phyloP scores from a whole-genome alignment of 202 grass and related monocot species.

The Panicum hallii region DNA sequence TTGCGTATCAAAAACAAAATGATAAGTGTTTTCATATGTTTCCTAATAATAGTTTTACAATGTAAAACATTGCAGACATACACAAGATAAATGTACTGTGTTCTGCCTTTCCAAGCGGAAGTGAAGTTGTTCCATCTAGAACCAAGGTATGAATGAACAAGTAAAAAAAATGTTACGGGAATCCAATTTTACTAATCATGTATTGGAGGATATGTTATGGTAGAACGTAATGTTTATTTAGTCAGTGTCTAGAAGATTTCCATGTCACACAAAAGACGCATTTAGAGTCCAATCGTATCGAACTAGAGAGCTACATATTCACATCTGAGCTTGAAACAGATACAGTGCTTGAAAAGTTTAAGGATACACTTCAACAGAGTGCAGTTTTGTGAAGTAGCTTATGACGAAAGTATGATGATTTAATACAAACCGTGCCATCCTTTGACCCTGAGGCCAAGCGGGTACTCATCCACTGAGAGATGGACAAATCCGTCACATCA shows the following conservation, averaged over 20 bases:
- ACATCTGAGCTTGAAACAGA: constrained; percentile 12
- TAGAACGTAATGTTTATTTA: not conserved
- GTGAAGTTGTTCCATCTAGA: constrained; percentile 1
- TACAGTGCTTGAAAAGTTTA: constrained; percentile 2
- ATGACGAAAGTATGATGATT: constrained; percentile 19
- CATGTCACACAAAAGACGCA: not conserved
- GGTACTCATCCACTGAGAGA: constrained; percentile 99
- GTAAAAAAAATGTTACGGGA: not conserved
- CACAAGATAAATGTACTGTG: not conserved
- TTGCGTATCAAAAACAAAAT: not conserved
- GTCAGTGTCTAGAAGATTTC: constrained; percentile 2
- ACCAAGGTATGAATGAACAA: not conserved
- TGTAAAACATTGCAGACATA: constrained; percentile 4
- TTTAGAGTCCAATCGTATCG: not conserved
- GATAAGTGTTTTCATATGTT: not conserved
- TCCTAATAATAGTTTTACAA: constrained; percentile 3
- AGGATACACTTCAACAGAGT: not conserved
- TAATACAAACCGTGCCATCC: constrained; percentile 90
- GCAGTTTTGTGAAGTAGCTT: constrained; percentile 13
- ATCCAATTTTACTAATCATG: not conserved
- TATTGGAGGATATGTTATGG: not conserved
- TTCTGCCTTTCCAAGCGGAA: constrained; percentile 2
- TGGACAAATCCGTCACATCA: constrained; percentile 87
- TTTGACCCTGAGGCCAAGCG: constrained; percentile 93
- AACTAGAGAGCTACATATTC: not conserved